These are phyloP conservation scores for Chalara sp. DNA, from an alignment of 2,329 filamentous ascomycete genomes.

Conservation along the genomic window DNA sequence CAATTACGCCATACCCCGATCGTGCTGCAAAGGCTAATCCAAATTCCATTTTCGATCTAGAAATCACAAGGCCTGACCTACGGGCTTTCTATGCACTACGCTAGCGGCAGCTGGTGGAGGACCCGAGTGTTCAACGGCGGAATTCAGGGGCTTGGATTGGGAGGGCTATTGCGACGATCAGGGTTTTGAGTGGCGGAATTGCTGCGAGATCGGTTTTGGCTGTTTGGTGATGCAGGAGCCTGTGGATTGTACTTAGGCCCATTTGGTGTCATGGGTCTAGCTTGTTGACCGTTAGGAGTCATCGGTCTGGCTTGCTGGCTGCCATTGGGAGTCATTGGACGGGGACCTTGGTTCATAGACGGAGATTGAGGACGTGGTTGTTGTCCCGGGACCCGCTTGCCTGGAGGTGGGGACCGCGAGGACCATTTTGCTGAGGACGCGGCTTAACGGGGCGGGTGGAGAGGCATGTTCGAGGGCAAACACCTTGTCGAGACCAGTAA, in stretches of 20 bases:
- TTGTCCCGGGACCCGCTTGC: slow-evolving; percentile 16
- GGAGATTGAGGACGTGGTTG: slow-evolving; percentile 14
- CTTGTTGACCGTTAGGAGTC: slow-evolving; percentile 2
- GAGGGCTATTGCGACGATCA: slow-evolving; percentile 14
- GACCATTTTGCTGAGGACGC: slow-evolving; percentile 24
- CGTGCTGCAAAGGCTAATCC: background rate
- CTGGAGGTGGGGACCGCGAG: slow-evolving; percentile 19
- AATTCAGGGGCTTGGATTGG: slow-evolving; percentile 22
- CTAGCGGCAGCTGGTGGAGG: slow-evolving; percentile 9
- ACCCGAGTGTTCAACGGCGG: slow-evolving; percentile 1
- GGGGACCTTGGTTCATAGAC: slow-evolving; percentile 12
- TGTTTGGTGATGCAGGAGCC: slow-evolving; percentile 17
- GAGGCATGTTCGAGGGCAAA: slow-evolving; percentile 87
- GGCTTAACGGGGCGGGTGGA: slow-evolving; percentile 77
- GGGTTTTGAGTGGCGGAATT: slow-evolving; percentile 17
- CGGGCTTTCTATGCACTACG: slow-evolving; percentile 20
- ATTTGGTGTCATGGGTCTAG: slow-evolving; percentile 14
- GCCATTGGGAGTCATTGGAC: slow-evolving; percentile 8
- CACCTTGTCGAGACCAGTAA: slow-evolving; percentile 68
- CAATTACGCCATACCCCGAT: slow-evolving; percentile 9
- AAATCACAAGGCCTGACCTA: slow-evolving; percentile 26
- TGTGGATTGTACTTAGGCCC: slow-evolving; percentile 9
- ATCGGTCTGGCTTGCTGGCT: slow-evolving; percentile 4
- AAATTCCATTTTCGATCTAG: too few species aligned
- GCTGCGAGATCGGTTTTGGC: slow-evolving; percentile 13